Conservation (phyloP, 164 flowering plant genomes). For the Annona squamosa region DNA sequence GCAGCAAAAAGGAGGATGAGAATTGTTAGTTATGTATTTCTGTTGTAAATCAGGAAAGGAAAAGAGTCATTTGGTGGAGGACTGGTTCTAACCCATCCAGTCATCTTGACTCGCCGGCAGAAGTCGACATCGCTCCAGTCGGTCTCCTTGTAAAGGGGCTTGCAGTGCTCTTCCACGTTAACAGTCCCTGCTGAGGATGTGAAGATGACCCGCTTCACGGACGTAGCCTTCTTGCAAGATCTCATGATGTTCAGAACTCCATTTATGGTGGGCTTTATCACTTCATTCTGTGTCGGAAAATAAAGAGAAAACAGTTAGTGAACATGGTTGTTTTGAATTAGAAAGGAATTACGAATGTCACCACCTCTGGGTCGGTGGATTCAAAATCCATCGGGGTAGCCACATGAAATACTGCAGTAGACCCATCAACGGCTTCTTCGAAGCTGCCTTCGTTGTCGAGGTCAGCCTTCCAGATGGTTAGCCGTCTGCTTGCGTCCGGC, state of each 20-base stretch:
- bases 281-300: slow-evolving; percentile 18
- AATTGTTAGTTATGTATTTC: not conserved
- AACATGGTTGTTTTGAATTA: no score
- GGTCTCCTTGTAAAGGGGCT: slow-evolving; percentile 15
- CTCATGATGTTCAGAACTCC: slow-evolving; percentile 26
- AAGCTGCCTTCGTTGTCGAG: slow-evolving; percentile 24
- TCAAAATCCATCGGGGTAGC: slow-evolving; percentile 28
- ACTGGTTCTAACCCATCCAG: slow-evolving; percentile 23
- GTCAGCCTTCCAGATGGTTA: slow-evolving; percentile 25
- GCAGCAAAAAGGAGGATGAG: no score
- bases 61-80: not conserved
- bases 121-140: slow-evolving; percentile 24
- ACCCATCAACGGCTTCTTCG: slow-evolving; percentile 16
- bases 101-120: slow-evolving; percentile 19
- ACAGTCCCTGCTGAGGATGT: slow-evolving; percentile 31
- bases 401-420: slow-evolving; percentile 20
- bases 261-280: slow-evolving; percentile 24
- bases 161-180: slow-evolving; percentile 10
- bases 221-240: slow-evolving; percentile 23
- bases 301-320: not conserved
- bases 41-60: not conserved
- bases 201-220: slow-evolving; percentile 22
- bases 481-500: slow-evolving; percentile 11
- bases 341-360: no score
- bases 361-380: slow-evolving; percentile 25